Evolutionary conservation across 768 basidiomycete species (phyloP).

Genomic region (Daedaleopsis nitida): DNA sequence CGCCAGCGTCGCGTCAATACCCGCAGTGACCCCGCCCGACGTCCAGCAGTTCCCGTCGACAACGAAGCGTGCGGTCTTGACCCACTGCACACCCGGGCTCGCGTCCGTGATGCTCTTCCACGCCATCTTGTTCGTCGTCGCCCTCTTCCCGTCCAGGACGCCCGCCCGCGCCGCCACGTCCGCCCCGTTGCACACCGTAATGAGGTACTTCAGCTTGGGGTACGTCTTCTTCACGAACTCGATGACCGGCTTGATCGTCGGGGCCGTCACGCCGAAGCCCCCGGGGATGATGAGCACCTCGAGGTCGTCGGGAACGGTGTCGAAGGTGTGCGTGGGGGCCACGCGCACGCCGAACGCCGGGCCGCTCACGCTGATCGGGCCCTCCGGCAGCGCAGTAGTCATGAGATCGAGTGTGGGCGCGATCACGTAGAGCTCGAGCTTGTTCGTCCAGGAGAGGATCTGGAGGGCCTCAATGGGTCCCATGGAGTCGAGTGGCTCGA

Average conservation of each 20-base stretch:
- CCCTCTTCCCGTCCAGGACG: conserved; percentile 36
- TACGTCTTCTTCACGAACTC: neutral
- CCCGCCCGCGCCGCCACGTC: conserved; percentile 37
- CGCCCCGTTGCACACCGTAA: conserved; percentile 38
- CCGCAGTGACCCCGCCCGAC: conserved; percentile 39
- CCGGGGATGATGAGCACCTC: neutral
- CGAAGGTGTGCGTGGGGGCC: neutral
- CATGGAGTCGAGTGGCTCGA: conserved; percentile 1
- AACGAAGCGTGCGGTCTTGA: conserved; percentile 41
- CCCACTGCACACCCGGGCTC: conserved; percentile 26
- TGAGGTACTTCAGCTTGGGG: conserved; percentile 30
- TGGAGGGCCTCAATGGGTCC: neutral
- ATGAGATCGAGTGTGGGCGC: neutral
- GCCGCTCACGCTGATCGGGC: neutral
- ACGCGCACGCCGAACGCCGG: neutral
- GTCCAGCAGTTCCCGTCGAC: conserved; percentile 43
- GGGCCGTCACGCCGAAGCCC: neutral
- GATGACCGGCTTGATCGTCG: neutral
- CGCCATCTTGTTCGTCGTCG: conserved; percentile 38
- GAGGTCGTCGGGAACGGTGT: neutral
- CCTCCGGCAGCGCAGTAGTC: neutral
- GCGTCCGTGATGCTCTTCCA: conserved; percentile 23
- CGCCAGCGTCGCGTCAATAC: conserved; percentile 8
- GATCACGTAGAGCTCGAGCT: neutral
- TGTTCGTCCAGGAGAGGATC: neutral